Evolutionary conservation across 1,139 yeast genomes (phyloP).

Genomic region (Zygosaccharomyces sapae): DNA sequence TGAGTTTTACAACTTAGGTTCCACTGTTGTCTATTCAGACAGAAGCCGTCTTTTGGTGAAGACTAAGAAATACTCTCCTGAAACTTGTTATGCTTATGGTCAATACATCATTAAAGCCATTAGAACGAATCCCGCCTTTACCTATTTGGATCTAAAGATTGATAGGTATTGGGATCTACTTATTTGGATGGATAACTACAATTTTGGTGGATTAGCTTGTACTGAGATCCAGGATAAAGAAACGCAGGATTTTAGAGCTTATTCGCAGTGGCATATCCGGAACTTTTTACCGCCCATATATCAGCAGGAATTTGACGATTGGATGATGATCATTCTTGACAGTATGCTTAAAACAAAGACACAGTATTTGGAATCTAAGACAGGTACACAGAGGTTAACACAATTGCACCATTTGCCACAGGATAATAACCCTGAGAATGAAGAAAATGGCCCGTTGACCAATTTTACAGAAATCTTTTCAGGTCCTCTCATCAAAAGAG

Average conservation of each 20-base stretch:
- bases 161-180: constrained; percentile 84
- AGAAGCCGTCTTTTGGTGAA: constrained; percentile 68
- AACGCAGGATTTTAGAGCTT: constrained; percentile 53
- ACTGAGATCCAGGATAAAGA: constrained; percentile 54
- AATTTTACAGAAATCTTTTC: constrained; percentile 49
- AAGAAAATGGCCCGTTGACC: constrained; percentile 38
- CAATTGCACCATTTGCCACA: constrained; percentile 58
- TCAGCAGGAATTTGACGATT: constrained; percentile 80
- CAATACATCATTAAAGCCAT: constrained; percentile 78
- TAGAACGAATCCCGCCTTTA: constrained; percentile 75
- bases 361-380: constrained; percentile 38
- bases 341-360: constrained; percentile 58
- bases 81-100: constrained; percentile 90
- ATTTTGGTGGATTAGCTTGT: constrained; percentile 82
- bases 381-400: constrained; percentile 57
- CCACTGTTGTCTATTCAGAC: constrained; percentile 75
- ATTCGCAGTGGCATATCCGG: constrained; percentile 77
- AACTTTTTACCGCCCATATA: constrained; percentile 69
- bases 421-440: constrained; percentile 37
- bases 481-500: constrained; percentile 60
- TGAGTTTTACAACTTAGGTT: constrained; percentile 75
- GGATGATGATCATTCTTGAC: constrained; percentile 77
- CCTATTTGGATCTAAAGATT: constrained; percentile 71
- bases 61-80: constrained; percentile 75
- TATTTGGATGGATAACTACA: constrained; percentile 91